Percentiles rank a stretch among this genome's conserved stretches.
Evolutionary conservation across 1,139 yeast species (phyloP).

Genomic region (Sporopachydermia cereana): DNA sequence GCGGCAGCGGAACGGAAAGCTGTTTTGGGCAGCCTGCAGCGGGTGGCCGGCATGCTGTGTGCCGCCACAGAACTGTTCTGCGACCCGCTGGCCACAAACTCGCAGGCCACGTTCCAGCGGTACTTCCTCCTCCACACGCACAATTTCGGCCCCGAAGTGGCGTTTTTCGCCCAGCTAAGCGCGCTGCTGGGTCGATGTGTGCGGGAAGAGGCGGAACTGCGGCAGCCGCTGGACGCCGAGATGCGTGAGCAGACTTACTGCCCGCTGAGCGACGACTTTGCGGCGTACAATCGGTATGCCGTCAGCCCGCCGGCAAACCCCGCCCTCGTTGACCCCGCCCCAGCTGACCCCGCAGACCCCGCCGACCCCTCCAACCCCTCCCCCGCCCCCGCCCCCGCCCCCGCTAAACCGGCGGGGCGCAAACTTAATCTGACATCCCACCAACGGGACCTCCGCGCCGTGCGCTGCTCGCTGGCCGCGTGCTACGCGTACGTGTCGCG

Average conservation of each 20-base stretch:
- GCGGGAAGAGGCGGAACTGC: neutral
- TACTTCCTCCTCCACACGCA: neutral
- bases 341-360: neutral
- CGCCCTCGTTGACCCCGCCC: neutral
- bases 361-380: neutral
- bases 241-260: slow-evolving; percentile 1
- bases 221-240: neutral
- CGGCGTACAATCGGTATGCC: neutral
- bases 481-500: neutral
- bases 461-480: neutral
- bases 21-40: slow-evolving; percentile 6
- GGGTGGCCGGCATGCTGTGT: neutral
- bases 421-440: neutral
- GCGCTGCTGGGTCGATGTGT: neutral
- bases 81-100: slow-evolving; percentile 5
- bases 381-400: neutral
- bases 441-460: neutral
- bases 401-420: neutral
- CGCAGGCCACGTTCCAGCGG: slow-evolving; percentile 2
- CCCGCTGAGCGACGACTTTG: neutral
- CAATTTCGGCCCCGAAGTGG: neutral
- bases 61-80: slow-evolving; percentile 1
- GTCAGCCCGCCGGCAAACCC: neutral
- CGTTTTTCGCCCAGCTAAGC: neutral
- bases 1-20: slow-evolving; percentile 7